Evolutionary conservation across 2,329 filamentous ascomycete species (phyloP).

Genomic region (Colletotrichum truncatum): DNA sequence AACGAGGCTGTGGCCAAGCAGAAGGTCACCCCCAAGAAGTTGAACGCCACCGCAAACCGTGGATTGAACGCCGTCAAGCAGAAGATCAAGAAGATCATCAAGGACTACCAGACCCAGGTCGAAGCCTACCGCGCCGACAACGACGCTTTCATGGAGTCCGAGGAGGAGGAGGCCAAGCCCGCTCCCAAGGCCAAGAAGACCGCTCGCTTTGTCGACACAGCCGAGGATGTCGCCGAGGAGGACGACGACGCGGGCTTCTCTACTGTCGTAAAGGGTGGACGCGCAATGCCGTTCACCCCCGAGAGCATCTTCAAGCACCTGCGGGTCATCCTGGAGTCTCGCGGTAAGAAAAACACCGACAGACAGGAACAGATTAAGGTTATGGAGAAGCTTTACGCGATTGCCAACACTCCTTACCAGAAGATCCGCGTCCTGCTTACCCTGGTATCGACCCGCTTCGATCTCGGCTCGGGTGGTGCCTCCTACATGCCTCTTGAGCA

Average conservation of each 20-base stretch:
- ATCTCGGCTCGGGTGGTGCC: slow-evolving; percentile 81
- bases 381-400: slow-evolving; percentile 95
- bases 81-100: slow-evolving; percentile 98
- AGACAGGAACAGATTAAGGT: slow-evolving; percentile 92
- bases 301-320: slow-evolving; percentile 99
- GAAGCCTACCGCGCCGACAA: slow-evolving; percentile 88
- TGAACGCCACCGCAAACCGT: slow-evolving; percentile 95
- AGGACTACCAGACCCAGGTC: slow-evolving; percentile 89
- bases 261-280: slow-evolving; percentile 88
- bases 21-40: slow-evolving; percentile 97
- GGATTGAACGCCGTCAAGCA: slow-evolving; percentile 97
- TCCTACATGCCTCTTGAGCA: slow-evolving; percentile 92
- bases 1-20: slow-evolving; percentile 95
- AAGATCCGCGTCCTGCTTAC: slow-evolving; percentile 91
- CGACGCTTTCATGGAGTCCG: slow-evolving; percentile 86
- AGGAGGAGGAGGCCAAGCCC: slow-evolving; percentile 75
- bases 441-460: slow-evolving; percentile 92
- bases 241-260: slow-evolving; percentile 88
- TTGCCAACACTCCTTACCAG: slow-evolving; percentile 91
- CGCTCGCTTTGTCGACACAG: slow-evolving; percentile 52
- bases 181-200: slow-evolving; percentile 62
- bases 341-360: slow-evolving; percentile 99
- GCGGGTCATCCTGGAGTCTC: slow-evolving; percentile 89
- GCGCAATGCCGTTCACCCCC: slow-evolving; percentile 89
- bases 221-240: slow-evolving; percentile 59